Conservation (phyloP, 139 green algal genomes). For the Gonium pectorale region DNA sequence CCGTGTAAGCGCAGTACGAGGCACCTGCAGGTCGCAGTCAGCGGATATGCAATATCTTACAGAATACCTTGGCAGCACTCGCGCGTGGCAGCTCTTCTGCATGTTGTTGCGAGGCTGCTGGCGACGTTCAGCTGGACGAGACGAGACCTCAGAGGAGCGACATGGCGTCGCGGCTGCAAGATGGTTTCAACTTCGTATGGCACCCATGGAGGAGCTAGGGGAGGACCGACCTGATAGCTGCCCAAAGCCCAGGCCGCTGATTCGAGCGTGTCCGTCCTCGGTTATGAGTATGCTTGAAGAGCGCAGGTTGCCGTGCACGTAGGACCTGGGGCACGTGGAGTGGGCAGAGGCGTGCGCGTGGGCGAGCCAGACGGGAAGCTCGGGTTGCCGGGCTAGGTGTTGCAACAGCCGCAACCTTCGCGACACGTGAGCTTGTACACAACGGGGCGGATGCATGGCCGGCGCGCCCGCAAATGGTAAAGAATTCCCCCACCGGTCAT, state of each 20-base stretch:
- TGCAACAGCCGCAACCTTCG: background rate
- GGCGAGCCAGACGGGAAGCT: background rate
- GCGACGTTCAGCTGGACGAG: too few relatives aligned
- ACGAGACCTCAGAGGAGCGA: too few relatives aligned
- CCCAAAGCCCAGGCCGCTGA: conserved; percentile 50
- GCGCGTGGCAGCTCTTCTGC: too few relatives aligned
- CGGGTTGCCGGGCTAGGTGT: background rate
- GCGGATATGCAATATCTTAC: too few relatives aligned
- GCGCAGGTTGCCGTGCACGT: conserved; percentile 57
- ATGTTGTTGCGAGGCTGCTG: too few relatives aligned
- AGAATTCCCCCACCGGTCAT: conserved; percentile 45
- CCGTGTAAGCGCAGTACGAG: too few relatives aligned
- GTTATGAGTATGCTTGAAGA: conserved; percentile 56
- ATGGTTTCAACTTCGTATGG: too few relatives aligned
- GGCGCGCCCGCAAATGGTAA: background rate
- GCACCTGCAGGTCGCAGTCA: too few relatives aligned
- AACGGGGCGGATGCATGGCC: background rate
- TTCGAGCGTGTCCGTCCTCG: conserved; percentile 47
- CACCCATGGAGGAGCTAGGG: too few relatives aligned
- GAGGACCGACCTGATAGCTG: conserved; percentile 7
- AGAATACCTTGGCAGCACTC: too few relatives aligned
- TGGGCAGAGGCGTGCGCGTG: background rate
- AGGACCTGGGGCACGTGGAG: too few relatives aligned
- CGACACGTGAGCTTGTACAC: background rate
- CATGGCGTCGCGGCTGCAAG: too few relatives aligned